phyloP scores from a whole-genome alignment of 306 rosid genomes.

The Delonix regia region DNA sequence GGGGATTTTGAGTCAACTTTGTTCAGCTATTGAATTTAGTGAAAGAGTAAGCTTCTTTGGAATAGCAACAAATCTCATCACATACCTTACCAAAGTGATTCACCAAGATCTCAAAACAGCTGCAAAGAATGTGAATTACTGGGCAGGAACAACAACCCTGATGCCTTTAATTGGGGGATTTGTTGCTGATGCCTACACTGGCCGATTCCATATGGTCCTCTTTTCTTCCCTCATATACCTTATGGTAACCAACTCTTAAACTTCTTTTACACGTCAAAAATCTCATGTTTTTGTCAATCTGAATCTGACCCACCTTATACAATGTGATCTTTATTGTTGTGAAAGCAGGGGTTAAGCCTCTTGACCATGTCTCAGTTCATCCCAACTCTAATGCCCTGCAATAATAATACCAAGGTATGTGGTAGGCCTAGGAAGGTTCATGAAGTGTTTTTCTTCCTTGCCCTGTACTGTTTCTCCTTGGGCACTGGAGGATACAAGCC shows the following conservation, averaged over 20 bases:
- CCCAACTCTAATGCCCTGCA: constrained; percentile 51
- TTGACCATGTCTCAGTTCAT: constrained; percentile 53
- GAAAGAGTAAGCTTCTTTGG: constrained; percentile 56
- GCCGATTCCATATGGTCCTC: constrained; percentile 48
- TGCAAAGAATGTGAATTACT: constrained; percentile 57
- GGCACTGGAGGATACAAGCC: constrained; percentile 62
- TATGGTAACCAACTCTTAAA: constrained; percentile 39
- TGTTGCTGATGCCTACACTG: constrained; percentile 60
- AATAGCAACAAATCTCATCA: constrained; percentile 47
- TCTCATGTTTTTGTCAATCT: not conserved
- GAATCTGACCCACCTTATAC: not conserved
- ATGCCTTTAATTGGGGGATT: constrained; percentile 60
- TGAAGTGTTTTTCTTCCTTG: constrained; percentile 56
- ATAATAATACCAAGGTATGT: constrained; percentile 25
- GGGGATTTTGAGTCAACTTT: constrained; percentile 17
- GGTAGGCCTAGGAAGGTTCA: constrained; percentile 46
- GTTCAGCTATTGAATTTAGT: constrained; percentile 49
- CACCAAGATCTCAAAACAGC: constrained; percentile 62
- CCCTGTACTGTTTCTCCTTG: constrained; percentile 49
- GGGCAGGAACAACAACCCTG: constrained; percentile 57
- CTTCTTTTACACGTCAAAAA: not conserved
- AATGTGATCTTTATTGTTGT: not conserved
- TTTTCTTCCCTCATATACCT: constrained; percentile 53
- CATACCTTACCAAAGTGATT: constrained; percentile 54
- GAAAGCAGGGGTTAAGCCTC: constrained; percentile 49